Base-by-base conservation (phyloP, 768 basidiomycete species). In the Amanita fuliginea region DNA sequence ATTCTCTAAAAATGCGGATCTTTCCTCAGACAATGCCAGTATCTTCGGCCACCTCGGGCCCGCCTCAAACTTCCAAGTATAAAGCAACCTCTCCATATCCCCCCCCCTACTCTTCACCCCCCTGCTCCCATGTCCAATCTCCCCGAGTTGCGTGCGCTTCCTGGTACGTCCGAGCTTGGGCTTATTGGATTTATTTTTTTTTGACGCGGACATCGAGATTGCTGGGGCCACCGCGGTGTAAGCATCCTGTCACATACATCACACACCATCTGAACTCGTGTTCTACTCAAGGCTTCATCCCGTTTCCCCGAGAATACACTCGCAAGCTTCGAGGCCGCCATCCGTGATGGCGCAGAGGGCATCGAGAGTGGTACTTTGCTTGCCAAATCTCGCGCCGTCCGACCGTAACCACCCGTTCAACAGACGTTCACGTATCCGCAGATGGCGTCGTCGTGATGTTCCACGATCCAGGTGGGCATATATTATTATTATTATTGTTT, bases 401-500 rank as follows among this genome's bases (percentile, higher is more conserved):
- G 56, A 57, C 66, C 72, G 67, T 81, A 72, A 82, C 78, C 64
- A 62, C 57, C 2, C 59, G 59, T 68, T n/a, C 67, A 63, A 58
- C 78, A 95, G 94, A 96, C 79, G 91, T 97, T 59, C 94, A 97
- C 66, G 84, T 95, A 59, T 90, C 94, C 32, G 67, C 70, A 55
- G 95, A 99, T 65, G 75, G 80, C 60, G 78, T 88, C 35, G 84
- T 98, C 30, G 66, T 97, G 42, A 90, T 97, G 88, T 97, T 95
- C 69, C 95, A 99, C 66, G 95, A 97, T 64, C 87, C 91, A 13
- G 77, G 82, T 86, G 56, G 56, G 58, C 53, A 50, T 26, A 4
- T 9, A 8, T 30, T 53, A 56, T 47, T 56, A n/a, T n/a, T n/a
- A n/a, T 42, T 54, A 35, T 42, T 56, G 46, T 58, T 60, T 21